Base-by-base conservation (phyloP, 176 grass and related monocot genomes). In the Ananas comosus region DNA sequence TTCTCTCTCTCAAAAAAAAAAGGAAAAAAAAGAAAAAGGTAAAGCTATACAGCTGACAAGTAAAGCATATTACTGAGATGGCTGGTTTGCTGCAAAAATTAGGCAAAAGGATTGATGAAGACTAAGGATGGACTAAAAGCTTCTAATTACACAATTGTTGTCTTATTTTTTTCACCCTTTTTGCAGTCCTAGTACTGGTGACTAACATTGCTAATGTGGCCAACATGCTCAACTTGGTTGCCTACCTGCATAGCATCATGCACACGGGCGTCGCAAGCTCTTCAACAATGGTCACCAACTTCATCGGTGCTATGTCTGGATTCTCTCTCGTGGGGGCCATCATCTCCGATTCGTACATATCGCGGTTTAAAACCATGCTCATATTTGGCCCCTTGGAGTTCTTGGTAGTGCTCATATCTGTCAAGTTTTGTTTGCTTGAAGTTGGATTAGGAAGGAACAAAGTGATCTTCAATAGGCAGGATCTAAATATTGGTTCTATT, bases 311-410 rank as follows among this genome's bases (percentile, higher is more conserved):
- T 11, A 72, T 64, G 10, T 77, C 65, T 51, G 85, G 75, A 11
- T 92, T 88, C 67, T 24, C 79, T 70, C 61, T 85, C n/a, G 13
- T 88, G 13, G 85, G 85, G 70, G 85, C 85, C 65, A 88, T 88
- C 71, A 65, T 92, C 70, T 88, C 82, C 1, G 85, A 92, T 49
- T 85, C 84, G 9, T 85, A 85, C 76, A 88, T 88, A 49, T 74
- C 79, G 53, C 75, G 85, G 18, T 82, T 83, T 57, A 82, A 48
- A 64, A 71, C 85, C 25, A 85, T 88, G 61, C 82, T 85, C 74
- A 51, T 92, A 12, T 83, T 91, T 71, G 89, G 76, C 50, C 81
- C 79, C 23, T 61, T 92, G 49, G 82, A 80, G 73, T 74, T 88
- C 78, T 64, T 92, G 84, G 89, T 92, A 86, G 77, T 25, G 66